Evolutionary conservation across 495 filamentous ascomycete species (phyloP), one percentile per base, ranked within the genome.

Genomic region (Pyronema domesticum): DNA sequence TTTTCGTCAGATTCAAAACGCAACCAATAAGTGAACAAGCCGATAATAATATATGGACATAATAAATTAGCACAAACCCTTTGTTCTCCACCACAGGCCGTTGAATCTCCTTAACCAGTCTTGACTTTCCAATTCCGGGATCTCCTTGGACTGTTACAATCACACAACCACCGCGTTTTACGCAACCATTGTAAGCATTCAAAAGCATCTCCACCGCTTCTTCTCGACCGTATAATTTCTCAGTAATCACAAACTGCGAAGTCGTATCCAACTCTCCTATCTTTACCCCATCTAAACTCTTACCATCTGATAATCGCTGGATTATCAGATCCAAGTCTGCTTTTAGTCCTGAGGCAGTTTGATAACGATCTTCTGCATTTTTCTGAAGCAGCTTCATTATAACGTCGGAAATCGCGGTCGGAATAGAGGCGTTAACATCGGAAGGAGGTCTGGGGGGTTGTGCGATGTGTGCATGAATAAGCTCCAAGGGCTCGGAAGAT

Each of bases 371-470:
- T 55, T 78, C 79, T 15, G 82, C 78, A 43, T 76, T 74, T 60
- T 82, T 85, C 56, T 79, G 73, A 0, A 82, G 78, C 76, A 86
- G 82, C 58, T 79, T 82, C 63, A 80, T 76, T 19, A 86, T 74
- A 8, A 86, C 74, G 6, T 70, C 69, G 6, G 78, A 81, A 7
- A 86, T 67, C n/a, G 72, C 74, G 47, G 80, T 75, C 0, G 82
- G 82, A 5, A 85, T 67, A 2, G 63, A 65, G 14, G 58, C 62
- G 33, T 65, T 65, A 42, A 65, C 56, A n/a, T 65, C 63, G 13
- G 58, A 59, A 35, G 63, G 63, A 6, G 63, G 62, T 13, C 60
- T 53, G 18, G 63, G 62, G n/a, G 55, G 62, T 49, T 65, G 63
- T 11, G 63, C 63, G 17, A 65, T 65, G 51, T 65, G 63, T 13